Percentiles rank a stretch among this genome's conserved stretches.
phyloP scores from a whole-genome alignment of 495 filamentous ascomycete species.

The Evernia prunastri region DNA sequence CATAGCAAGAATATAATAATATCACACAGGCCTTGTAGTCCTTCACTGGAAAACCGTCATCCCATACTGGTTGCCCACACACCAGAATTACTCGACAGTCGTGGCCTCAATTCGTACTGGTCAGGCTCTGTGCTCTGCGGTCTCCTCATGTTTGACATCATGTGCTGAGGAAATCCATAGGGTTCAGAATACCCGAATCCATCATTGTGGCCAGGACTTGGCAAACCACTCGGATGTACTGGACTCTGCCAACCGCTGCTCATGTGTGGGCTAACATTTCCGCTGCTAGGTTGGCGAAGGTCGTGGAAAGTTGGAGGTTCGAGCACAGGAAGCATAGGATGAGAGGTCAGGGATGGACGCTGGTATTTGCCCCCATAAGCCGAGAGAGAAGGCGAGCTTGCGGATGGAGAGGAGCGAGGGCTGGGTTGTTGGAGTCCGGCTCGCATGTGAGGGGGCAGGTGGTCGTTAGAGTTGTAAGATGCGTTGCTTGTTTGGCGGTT shows the following conservation, averaged over 20 bases:
- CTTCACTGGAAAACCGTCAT: neutral
- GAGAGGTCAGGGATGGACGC: conserved; percentile 68
- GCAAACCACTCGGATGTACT: conserved; percentile 50
- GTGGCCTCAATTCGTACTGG: conserved; percentile 57
- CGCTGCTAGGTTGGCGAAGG: conserved; percentile 57
- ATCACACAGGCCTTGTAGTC: neutral
- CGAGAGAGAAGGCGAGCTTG: conserved; percentile 54
- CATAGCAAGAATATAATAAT: neutral
- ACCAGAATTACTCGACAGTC: conserved; percentile 29
- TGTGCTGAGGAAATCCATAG: conserved; percentile 57
- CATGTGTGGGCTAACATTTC: conserved; percentile 64
- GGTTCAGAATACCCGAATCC: conserved; percentile 58
- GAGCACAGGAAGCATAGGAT: conserved; percentile 78
- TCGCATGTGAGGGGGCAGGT: conserved; percentile 79
- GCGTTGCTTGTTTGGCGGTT: conserved; percentile 60
- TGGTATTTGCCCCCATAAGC: conserved; percentile 51
- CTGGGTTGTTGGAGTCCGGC: conserved; percentile 69
- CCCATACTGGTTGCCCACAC: conserved; percentile 16
- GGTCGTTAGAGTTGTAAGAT: conserved; percentile 52
- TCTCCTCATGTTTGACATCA: conserved; percentile 55
- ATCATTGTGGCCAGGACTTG: conserved; percentile 59
- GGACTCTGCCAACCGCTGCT: conserved; percentile 67
- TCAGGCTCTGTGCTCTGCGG: conserved; percentile 66
- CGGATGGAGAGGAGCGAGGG: conserved; percentile 60
- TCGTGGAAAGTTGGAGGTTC: conserved; percentile 81